Evolutionary conservation across 352 stramenopile genomes (phyloP).

Genomic region (Albugo candida): DNA sequence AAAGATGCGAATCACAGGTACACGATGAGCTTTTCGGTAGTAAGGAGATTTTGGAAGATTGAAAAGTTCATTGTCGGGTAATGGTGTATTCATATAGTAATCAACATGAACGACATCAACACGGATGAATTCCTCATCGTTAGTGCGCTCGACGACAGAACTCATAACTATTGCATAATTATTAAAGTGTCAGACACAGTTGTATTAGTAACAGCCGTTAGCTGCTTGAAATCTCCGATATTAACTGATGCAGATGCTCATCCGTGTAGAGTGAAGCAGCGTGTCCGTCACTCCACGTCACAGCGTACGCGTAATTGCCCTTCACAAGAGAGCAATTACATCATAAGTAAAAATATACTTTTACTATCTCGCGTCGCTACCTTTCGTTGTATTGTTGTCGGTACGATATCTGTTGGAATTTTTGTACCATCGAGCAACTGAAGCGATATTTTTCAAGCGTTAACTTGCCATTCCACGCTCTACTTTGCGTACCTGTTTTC

Average conservation of each 20-base stretch:
- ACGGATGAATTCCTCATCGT: slow-evolving; percentile 20
- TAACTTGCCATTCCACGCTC: neutral
- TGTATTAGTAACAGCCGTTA: too few species aligned
- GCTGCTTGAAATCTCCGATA: slow-evolving; percentile 13
- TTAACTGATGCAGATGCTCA: slow-evolving; percentile 48
- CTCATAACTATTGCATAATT: too few species aligned
- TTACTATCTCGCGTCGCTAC: slow-evolving; percentile 8
- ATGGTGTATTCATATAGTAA: slow-evolving; percentile 53
- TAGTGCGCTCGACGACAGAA: too few species aligned
- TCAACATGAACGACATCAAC: slow-evolving; percentile 67
- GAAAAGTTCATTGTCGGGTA: slow-evolving; percentile 24
- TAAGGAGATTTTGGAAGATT: slow-evolving; percentile 33
- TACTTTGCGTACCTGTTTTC: slow-evolving; percentile 28
- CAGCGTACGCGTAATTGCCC: slow-evolving; percentile 95
- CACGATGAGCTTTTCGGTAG: slow-evolving; percentile 37
- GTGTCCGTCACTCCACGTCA: slow-evolving; percentile 96
- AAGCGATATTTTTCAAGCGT: neutral
- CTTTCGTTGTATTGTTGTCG: slow-evolving; percentile 70
- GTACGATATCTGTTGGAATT: slow-evolving; percentile 56
- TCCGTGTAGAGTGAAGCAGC: slow-evolving; percentile 93
- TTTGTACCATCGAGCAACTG: slow-evolving; percentile 53
- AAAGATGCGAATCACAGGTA: slow-evolving; percentile 80
- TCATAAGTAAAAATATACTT: neutral
- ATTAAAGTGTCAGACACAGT: too few species aligned
- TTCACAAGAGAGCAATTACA: slow-evolving; percentile 13